These are phyloP conservation scores for Rhypophila decipiens DNA, from an alignment of 495 filamentous ascomycete genomes.

Conservation along the genomic window DNA sequence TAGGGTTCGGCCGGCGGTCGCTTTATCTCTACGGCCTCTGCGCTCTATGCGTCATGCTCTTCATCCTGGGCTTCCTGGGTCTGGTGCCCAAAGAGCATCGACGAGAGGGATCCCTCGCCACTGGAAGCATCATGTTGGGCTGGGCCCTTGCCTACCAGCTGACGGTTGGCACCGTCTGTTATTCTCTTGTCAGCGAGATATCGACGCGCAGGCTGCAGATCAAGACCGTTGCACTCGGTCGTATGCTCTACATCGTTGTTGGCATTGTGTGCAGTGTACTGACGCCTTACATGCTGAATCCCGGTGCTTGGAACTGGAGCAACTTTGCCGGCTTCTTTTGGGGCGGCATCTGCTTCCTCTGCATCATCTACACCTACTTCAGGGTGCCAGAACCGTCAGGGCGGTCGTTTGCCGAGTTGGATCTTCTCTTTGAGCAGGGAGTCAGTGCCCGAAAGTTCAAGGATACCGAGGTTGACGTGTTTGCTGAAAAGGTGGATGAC, in stretches of 20 bases:
- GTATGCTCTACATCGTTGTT: constrained; percentile 67
- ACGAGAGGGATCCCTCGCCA: constrained; percentile 54
- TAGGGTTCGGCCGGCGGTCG: constrained; percentile 62
- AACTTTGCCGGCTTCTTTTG: constrained; percentile 82
- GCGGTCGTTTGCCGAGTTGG: constrained; percentile 67
- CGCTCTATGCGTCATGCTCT: constrained; percentile 57
- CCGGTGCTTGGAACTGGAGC: constrained; percentile 65
- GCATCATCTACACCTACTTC: constrained; percentile 69
- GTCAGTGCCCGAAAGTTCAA: constrained; percentile 65
- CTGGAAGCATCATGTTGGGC: constrained; percentile 63
- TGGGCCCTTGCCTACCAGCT: constrained; percentile 72
- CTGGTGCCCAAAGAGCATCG: constrained; percentile 51
- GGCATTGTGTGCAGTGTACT: constrained; percentile 63
- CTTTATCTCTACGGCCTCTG: constrained; percentile 66
- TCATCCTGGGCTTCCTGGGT: constrained; percentile 69
- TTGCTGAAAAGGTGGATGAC: constrained; percentile 52
- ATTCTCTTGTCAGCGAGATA: constrained; percentile 69
- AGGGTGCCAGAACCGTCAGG: constrained; percentile 67
- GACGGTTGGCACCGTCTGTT: constrained; percentile 73
- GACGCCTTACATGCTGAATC: constrained; percentile 73
- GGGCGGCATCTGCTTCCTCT: constrained; percentile 64
- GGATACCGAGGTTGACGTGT: constrained; percentile 58
- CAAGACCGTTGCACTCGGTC: constrained; percentile 62
- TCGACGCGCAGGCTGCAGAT: constrained; percentile 68
- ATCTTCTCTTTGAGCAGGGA: constrained; percentile 61